Base-by-base conservation (phyloP, 768 basidiomycete genomes). In the Pisolithus microcarpus region DNA sequence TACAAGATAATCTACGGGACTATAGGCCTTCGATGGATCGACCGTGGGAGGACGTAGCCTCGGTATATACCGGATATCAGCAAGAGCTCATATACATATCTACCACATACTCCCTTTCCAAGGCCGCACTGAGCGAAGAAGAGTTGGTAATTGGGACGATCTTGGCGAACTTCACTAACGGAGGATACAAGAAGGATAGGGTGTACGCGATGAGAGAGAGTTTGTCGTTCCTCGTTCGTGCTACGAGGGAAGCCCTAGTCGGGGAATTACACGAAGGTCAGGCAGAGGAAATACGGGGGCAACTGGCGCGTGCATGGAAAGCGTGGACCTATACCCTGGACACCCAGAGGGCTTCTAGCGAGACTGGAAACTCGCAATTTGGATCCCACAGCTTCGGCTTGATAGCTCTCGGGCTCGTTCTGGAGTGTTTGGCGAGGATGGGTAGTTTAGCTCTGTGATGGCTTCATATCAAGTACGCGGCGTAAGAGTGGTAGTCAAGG, bases 131-230 rank as follows among this genome's bases (percentile, higher is more conserved):
- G 31, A 64, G 72, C 6, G 89, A 91, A 60, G 82, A 84, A 46
- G 89, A 91, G 58, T 73, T 89, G 21, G 82, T 88, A 1, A 66
- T 82, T 30, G 87, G 87, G 18, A 81, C 83, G 0, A 91, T 91
- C 51, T 66, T 88, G 42, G 84, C 80, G 1, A 81, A 81, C 52
- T 34, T 83, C 58, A 67, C 77, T 1, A 80, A 88, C 55, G 74
- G 73, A 51, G 68, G 81, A 31, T 83, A 77, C 74, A 71, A 85
- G 52, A 74, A 63, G 26, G 78, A 79, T 54, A 73, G 84, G 24
- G 74, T 76, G 49, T 73, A 81, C 48, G 73, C 81, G 10, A 86
- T 89, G 84, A 72, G 72, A 36, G 66, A 79, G 11, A 83, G 87
- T 53, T 64, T 77, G 5, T 64, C 61, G 11, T 71, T 70, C 18